A percentile compares a stretch with the other conserved stretches of the same genome.
Evolutionary conservation across 257 asterid species (phyloP).

Genomic region (Capsicum baccatum): DNA sequence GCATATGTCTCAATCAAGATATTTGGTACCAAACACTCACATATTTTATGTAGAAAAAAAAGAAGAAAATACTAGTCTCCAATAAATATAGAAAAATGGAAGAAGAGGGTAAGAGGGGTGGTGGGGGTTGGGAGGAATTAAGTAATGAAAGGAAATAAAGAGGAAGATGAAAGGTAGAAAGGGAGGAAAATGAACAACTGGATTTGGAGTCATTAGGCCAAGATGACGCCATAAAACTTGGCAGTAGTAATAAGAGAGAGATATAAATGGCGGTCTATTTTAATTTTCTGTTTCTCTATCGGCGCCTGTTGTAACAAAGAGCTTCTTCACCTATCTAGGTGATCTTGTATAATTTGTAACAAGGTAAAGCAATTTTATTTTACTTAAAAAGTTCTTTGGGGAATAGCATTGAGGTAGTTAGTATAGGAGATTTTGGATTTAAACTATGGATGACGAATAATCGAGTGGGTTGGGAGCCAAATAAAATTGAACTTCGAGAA

Average conservation of each 20-base stretch:
- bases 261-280: conserved; percentile 56
- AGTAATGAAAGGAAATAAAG: neutral
- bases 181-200: conserved; percentile 35
- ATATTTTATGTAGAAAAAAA: neutral
- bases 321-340: neutral
- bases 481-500: too few species aligned
- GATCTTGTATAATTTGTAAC: neutral
- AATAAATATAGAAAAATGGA: neutral
- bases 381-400: neutral
- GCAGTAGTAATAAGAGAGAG: conserved; percentile 34
- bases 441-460: too few species aligned
- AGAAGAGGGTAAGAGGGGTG: neutral
- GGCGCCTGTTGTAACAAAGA: conserved; percentile 20
- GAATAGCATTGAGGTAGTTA: too few species aligned
- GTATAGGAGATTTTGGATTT: too few species aligned
- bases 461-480: too few species aligned
- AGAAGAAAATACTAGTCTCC: too few species aligned
- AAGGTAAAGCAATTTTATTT: neutral
- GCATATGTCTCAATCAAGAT: conserved; percentile 21
- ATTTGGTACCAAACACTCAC: conserved; percentile 3
- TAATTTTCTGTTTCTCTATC: conserved; percentile 21
- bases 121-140: neutral
- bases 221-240: conserved; percentile 52
- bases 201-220: conserved; percentile 69
- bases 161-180: neutral